These are phyloP conservation scores for Umbelopsis vinacea DNA, from an alignment of 192 early-diverging fungal species.

Conservation along the genomic window DNA sequence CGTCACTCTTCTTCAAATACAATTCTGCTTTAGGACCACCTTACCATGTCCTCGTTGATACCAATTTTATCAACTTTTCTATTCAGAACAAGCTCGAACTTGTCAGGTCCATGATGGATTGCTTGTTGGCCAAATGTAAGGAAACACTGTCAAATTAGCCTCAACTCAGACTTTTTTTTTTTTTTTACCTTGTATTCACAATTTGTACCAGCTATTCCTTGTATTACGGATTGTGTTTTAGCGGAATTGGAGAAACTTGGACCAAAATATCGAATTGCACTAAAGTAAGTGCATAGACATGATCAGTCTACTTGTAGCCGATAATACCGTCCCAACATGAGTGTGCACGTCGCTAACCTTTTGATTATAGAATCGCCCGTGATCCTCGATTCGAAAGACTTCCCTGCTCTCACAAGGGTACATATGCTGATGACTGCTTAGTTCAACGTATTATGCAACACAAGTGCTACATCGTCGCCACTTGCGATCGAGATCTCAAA, in stretches of 20 bases:
- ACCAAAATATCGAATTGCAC: conserved; percentile 92
- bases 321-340: too few species aligned
- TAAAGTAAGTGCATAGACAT: conserved; percentile 54
- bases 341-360: neutral
- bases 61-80: conserved; percentile 99
- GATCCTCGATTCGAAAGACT: conserved; percentile 98
- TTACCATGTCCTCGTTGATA: conserved; percentile 95
- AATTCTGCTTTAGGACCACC: conserved; percentile 95
- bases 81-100: conserved; percentile 99
- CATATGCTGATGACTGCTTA: conserved; percentile 99
- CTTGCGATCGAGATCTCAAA: conserved; percentile 97
- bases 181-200: neutral
- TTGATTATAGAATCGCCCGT: conserved; percentile 72
- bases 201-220: conserved; percentile 71
- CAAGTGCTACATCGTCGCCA: conserved; percentile 97
- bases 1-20: conserved; percentile 97
- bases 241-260: conserved; percentile 99
- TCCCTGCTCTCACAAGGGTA: conserved; percentile 96
- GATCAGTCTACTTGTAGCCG: neutral
- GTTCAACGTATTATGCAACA: conserved; percentile 92
- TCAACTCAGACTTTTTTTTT: neutral
- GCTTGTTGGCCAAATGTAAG: conserved; percentile 93
- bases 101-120: conserved; percentile 98
- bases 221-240: conserved; percentile 98
- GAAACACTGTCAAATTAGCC: neutral